A percentile compares a stretch with the other conserved stretches of the same genome.
Evolutionary conservation across 345 rosid species (phyloP).

Genomic region (Microthlaspi erraticum): DNA sequence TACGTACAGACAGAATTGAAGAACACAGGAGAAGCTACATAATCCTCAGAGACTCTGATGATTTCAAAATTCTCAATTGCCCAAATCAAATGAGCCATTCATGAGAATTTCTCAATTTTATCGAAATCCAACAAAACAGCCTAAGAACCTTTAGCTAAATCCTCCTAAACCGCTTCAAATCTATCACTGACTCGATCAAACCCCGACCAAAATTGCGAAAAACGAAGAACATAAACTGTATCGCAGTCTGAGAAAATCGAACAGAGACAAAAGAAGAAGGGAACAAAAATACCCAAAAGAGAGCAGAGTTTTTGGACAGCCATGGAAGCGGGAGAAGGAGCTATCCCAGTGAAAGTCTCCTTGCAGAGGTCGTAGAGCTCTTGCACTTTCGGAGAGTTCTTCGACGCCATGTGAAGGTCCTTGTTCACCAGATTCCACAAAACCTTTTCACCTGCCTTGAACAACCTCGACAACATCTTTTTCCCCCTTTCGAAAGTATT

Average conservation of each 20-base stretch:
- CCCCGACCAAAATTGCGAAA: neutral
- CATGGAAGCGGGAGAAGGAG: conserved; percentile 59
- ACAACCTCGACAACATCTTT: conserved; percentile 56
- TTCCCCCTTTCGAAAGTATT: neutral
- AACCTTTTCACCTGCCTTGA: conserved; percentile 57
- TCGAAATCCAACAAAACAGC: conserved; percentile 32
- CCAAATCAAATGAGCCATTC: conserved; percentile 5
- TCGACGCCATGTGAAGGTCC: conserved; percentile 53
- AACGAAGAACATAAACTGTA: neutral
- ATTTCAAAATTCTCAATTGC: conserved; percentile 7
- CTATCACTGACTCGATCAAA: neutral
- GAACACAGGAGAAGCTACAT: neutral
- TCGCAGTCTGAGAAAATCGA: neutral
- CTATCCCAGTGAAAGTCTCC: conserved; percentile 57
- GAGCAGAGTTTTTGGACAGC: conserved; percentile 58
- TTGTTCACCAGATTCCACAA: conserved; percentile 39
- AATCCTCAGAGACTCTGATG: too few relatives aligned
- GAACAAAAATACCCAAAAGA: conserved; percentile 65
- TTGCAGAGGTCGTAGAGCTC: conserved; percentile 72
- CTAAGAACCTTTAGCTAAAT: too few relatives aligned
- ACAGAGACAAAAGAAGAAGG: neutral
- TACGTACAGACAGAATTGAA: too few relatives aligned
- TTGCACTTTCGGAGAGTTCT: conserved; percentile 65
- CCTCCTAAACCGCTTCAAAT: too few relatives aligned
- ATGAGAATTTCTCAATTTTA: conserved; percentile 13